A percentile compares a stretch with the other conserved stretches of the same genome.
These are phyloP conservation scores for Tilletia horrida DNA, from an alignment of 1,284 basidiomycete genomes.

Conservation along the genomic window DNA sequence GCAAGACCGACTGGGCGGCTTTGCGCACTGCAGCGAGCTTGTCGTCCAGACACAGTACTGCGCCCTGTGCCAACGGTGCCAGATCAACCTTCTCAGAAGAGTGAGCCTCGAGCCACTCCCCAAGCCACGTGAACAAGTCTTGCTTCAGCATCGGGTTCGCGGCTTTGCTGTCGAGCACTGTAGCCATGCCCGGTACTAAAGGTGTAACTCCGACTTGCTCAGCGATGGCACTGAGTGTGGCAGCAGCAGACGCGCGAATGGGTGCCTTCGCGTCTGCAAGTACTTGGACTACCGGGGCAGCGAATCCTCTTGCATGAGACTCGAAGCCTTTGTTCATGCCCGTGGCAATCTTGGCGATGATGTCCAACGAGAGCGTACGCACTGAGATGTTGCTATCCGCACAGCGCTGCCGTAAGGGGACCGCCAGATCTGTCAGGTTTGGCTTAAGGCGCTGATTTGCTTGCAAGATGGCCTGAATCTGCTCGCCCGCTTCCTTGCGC, in stretches of 20 bases:
- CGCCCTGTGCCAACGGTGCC: conserved; percentile 65
- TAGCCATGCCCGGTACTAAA: conserved; percentile 73
- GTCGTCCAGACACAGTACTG: conserved; percentile 86
- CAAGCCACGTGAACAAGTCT: conserved; percentile 79
- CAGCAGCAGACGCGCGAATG: conserved; percentile 73
- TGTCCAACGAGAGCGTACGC: conserved; percentile 82
- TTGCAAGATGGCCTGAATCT: conserved; percentile 76
- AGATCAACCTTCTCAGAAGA: conserved; percentile 67
- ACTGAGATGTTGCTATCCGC: conserved; percentile 92
- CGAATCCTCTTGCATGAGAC: conserved; percentile 75
- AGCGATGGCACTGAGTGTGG: conserved; percentile 77
- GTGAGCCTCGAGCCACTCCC: conserved; percentile 71
- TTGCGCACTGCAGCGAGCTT: conserved; percentile 88
- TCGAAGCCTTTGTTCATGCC: conserved; percentile 97
- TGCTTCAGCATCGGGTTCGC: conserved; percentile 84
- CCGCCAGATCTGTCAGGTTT: conserved; percentile 77
- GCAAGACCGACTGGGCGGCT: conserved; percentile 76
- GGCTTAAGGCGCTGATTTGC: conserved; percentile 88
- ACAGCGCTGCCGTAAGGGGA: conserved; percentile 81
- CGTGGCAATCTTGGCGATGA: conserved; percentile 79
- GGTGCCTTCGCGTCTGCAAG: conserved; percentile 90
- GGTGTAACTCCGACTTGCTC: conserved; percentile 77
- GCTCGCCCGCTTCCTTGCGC: conserved; percentile 91
- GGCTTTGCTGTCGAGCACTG: conserved; percentile 69
- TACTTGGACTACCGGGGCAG: conserved; percentile 74